Percentiles rank a stretch among this genome's conserved stretches.
Conservation (phyloP, 768 basidiomycete species). For the Lentinula guzmanii region DNA sequence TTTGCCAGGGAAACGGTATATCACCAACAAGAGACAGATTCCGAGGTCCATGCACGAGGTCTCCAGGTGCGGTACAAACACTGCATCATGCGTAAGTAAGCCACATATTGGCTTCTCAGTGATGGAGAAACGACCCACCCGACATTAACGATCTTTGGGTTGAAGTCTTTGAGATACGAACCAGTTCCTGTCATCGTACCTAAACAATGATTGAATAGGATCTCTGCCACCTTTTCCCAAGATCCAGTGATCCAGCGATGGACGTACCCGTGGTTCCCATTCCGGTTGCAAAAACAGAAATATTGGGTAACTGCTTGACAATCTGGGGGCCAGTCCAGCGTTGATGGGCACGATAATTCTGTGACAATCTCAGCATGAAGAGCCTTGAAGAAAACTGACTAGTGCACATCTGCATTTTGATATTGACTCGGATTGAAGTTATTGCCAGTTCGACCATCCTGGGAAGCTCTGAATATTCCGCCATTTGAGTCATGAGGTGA, state of each 20-base stretch:
- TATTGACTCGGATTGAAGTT: conserved; percentile 18
- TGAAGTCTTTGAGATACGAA: conserved; percentile 16
- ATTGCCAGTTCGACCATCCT: conserved; percentile 10
- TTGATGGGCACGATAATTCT: conserved; percentile 19
- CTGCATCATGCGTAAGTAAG: background rate
- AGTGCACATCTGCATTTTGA: conserved; percentile 12
- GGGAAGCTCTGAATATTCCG: conserved; percentile 14
- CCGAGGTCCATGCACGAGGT: conserved; percentile 18
- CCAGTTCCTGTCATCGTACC: conserved; percentile 20
- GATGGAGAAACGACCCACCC: conserved; percentile 7
- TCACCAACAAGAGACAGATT: conserved; percentile 14
- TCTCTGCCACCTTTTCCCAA: background rate
- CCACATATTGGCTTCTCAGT: background rate
- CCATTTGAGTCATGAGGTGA: conserved; percentile 17
- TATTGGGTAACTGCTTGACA: conserved; percentile 15
- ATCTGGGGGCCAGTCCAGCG: conserved; percentile 21
- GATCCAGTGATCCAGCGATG: no score
- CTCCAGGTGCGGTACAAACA: conserved; percentile 15
- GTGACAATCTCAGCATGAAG: background rate
- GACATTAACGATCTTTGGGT: conserved; percentile 13
- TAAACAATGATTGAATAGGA: conserved; percentile 1
- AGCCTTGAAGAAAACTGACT: background rate
- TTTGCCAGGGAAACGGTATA: conserved; percentile 20
- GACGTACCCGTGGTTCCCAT: conserved; percentile 16
- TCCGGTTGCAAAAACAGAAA: conserved; percentile 17